A percentile compares a stretch with the other conserved stretches of the same genome.
These are phyloP conservation scores for Dryas alaskensis DNA, from an alignment of 306 rosid genomes.

Conservation along the genomic window DNA sequence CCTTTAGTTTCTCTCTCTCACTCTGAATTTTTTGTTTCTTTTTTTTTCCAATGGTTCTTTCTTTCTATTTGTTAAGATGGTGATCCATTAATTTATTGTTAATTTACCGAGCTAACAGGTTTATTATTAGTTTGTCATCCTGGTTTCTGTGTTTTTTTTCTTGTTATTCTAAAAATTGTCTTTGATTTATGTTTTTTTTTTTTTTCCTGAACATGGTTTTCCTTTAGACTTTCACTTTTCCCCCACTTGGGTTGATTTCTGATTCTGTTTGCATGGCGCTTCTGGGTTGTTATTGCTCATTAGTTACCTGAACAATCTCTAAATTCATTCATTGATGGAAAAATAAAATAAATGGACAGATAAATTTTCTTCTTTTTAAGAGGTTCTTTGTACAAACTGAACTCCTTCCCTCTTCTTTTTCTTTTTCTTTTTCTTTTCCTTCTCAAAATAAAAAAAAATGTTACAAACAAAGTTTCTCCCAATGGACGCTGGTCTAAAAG, in stretches of 20 bases:
- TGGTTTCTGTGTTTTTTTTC: background rate
- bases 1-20: conserved; percentile 6
- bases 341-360: background rate
- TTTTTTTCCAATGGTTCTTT: background rate
- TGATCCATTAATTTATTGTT: conserved; percentile 10
- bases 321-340: background rate
- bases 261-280: conserved; percentile 21
- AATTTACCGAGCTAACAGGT: conserved; percentile 5
- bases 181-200: background rate
- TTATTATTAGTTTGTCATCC: background rate
- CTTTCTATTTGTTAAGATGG: conserved; percentile 14
- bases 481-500: background rate
- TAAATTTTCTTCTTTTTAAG: background rate
- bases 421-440: background rate
- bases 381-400: background rate
- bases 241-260: conserved; percentile 1
- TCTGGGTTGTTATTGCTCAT: conserved; percentile 11
- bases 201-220: background rate
- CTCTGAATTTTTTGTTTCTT: background rate
- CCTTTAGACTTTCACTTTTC: background rate
- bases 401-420: background rate
- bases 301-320: background rate
- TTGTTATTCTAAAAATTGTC: background rate
- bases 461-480: background rate
- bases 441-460: background rate